Base-by-base conservation (phyloP, 306 rosid genomes). In the Oxytropis ochrocephala region DNA sequence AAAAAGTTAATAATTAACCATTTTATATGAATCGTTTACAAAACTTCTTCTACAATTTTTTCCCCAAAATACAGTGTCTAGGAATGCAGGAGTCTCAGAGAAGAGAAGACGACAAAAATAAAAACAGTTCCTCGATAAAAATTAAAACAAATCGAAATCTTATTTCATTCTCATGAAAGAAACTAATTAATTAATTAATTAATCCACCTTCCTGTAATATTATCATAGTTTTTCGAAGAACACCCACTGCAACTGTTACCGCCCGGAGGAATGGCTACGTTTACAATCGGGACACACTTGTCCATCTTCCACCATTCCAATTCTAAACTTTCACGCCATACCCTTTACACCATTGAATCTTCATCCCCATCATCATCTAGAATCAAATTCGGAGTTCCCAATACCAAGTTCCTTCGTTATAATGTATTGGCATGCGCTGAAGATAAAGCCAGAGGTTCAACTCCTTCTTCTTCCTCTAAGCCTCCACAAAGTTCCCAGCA, bases 401-500 rank as follows among this genome's bases (percentile, higher is more conserved):
- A 12, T 65, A 38, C 83, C 42, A 82, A 82, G 41, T 81, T 79
- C 65, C 90, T 74, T 11, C 78, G 88, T 19, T 65, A 72, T 80
- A 69, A 51, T 65, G 75, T 88, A 29, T 75, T 88, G 80, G 89
- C 81, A 43, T 83, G 95, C 58, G 97, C 94, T 30, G 91, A 87
- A 78, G 94, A 88, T 19, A 83, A 87, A 85, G 86, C 88, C 14
- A 79, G 70, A 80, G 79, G 61, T 63, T n/a, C 44, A 8, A 0
- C 75, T 24, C 1, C 65, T 21, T 8, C 71, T 57, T 51, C 96
- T 58, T 81, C 87, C 77, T 75, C 89, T 81, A 83, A 78, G 72
- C 78, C 77, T 78, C 92, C 80, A 70, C 77, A 78, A 79, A 79
- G 36, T 68, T 78, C 90, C 7, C 81, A 50, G 55, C 47, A 71